Evolutionary conservation across 306 rosid genomes (phyloP).

Genomic region (Castanea crenata): DNA sequence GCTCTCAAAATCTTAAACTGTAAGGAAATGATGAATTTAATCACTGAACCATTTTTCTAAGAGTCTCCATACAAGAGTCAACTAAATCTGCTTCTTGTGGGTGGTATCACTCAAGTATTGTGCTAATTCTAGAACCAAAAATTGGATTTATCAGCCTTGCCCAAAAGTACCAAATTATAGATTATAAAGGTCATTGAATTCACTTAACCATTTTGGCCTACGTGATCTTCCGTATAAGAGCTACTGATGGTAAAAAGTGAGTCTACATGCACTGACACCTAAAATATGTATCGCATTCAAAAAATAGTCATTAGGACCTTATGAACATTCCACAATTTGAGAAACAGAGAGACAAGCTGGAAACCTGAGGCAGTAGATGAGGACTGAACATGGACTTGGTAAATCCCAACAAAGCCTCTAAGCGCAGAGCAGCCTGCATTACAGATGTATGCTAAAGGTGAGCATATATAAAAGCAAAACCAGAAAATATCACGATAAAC

Average conservation of each 20-base stretch:
- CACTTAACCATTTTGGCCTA: not conserved
- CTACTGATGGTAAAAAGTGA: not conserved
- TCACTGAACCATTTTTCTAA: too few species aligned
- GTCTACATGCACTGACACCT: not conserved
- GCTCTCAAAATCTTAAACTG: too few species aligned
- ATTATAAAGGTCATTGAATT: not conserved
- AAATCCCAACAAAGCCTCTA: constrained; percentile 66
- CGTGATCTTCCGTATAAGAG: not conserved
- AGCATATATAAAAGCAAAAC: not conserved
- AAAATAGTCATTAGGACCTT: not conserved
- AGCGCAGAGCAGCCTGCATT: constrained; percentile 62
- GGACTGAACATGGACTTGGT: constrained; percentile 66
- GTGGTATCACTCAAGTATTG: not conserved
- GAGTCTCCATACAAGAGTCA: not conserved
- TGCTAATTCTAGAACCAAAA: not conserved
- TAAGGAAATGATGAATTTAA: too few species aligned
- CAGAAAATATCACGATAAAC: not conserved
- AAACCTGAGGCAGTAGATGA: constrained; percentile 72
- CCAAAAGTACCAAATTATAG: not conserved
- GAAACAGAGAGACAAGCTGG: constrained; percentile 4
- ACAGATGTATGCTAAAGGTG: not conserved
- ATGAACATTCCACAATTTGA: not conserved
- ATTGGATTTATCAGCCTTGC: not conserved
- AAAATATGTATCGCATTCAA: not conserved
- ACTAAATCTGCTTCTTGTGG: not conserved